Evolutionary conservation across 2,329 filamentous ascomycete genomes (phyloP).

Genomic region (Fusarium buharicum): DNA sequence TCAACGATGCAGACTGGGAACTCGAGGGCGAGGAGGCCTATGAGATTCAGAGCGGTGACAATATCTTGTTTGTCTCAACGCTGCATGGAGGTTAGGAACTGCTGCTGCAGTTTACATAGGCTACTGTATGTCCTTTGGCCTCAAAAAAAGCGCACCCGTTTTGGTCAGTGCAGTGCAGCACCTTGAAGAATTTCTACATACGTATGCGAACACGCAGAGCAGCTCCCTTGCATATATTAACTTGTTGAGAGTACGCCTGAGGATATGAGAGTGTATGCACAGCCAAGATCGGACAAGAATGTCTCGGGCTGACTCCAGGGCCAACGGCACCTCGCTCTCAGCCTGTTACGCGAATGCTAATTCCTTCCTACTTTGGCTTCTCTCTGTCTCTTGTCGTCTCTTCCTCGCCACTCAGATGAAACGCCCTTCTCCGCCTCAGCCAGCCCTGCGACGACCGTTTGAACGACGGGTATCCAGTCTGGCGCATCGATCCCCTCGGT

Average conservation of each 20-base stretch:
- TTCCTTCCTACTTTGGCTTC: conserved; percentile 7
- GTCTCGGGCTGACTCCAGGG: conserved; percentile 33
- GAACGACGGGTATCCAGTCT: conserved; percentile 18
- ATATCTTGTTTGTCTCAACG: conserved; percentile 95
- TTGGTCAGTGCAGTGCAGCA: conserved; percentile 19
- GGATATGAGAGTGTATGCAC: conserved; percentile 30
- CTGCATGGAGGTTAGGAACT: conserved; percentile 82
- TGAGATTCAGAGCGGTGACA: conserved; percentile 82
- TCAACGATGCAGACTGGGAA: conserved; percentile 99
- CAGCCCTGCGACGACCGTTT: conserved; percentile 32
- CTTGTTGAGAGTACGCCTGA: conserved; percentile 23
- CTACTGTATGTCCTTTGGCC: conserved; percentile 15
- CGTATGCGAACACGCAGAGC: conserved; percentile 13
- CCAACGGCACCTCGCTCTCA: conserved; percentile 7
- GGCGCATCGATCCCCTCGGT: conserved; percentile 21
- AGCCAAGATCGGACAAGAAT: conserved; percentile 23
- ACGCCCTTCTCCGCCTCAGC: conserved; percentile 26
- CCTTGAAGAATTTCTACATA: conserved; percentile 34
- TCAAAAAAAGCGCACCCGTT: conserved; percentile 1
- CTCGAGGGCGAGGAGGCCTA: conserved; percentile 94
- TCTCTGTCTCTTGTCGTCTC: conserved; percentile 19
- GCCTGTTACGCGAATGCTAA: conserved; percentile 24
- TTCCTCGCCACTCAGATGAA: conserved; percentile 39
- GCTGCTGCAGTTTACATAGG: neutral
- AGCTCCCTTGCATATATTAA: conserved; percentile 41